Base-by-base conservation (phyloP, 2,329 filamentous ascomycete species). In the Penicillium sp. region DNA sequence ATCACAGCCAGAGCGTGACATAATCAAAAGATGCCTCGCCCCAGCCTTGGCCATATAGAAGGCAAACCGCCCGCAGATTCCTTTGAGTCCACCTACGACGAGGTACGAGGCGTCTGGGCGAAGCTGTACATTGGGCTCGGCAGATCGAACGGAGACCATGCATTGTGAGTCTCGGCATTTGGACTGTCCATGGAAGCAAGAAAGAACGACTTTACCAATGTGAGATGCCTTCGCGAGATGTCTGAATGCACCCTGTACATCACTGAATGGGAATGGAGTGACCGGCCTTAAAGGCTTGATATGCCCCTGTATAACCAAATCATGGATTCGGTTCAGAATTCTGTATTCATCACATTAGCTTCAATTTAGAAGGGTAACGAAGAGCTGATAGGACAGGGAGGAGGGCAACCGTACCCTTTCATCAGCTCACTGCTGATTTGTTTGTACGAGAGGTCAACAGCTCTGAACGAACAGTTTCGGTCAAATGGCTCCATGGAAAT, bases 171-270 rank as follows among this genome's bases (percentile, higher is more conserved):
- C 38, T 40, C 38, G 38, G 13, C 38, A 40, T 40, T 6, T 35
- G 33, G 33, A 35, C 33, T 35, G 33, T 35, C 33, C 33, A 35
- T 35, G 33, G 33, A 35, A 35, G 37, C 75, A 67, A 4, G 62
- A 62, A 13, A 80, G 60, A 8, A 80, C 73, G 6, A 80, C 65
- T 60, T 80, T 80, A 3, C 79, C 78, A 1, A 77, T 72, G 48
- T 79, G 75, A 1, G 64, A 65, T 0, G 33, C 75, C 76, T 1
- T 65, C 43, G 8, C 73, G 72, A 57, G 33, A 80, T 72, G 57
- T 65, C 71, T 2, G 80, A 35, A 63, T 0, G 76, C 77, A 2
- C 58, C 42, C 5, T 38, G 13, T 1, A 64, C 49, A 1, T 58
- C 8, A 30, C 37, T 28, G 61, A 58, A 40, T 40, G 13, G 11